Base-by-base conservation (phyloP, 2,329 filamentous ascomycete genomes). In the Cadophora gregata region DNA sequence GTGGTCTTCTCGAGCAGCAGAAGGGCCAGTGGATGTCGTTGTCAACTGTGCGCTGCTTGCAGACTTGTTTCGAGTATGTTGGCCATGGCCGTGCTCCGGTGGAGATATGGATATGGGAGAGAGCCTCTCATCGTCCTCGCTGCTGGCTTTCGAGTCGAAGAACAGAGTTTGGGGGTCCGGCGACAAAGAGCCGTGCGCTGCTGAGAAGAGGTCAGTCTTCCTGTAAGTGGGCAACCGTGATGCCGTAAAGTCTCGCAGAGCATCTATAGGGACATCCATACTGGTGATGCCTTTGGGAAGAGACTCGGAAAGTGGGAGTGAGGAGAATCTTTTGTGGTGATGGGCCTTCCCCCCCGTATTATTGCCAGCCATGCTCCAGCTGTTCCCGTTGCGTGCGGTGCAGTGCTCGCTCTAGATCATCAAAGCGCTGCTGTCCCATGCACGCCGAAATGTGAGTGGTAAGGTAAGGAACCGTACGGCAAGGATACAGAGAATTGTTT, bases 341-440 rank as follows among this genome's bases (percentile, higher is more conserved):
- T 56, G 53, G 53, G 53, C 53, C 29, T 56, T 24, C 29, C 29
- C 31, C 53, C 29, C 36, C 31, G 24, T 59, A 42, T 45, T 29
- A 59, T 59, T 59, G 56, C 56, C 56, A 59, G 56, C 56, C 56
- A 59, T 59, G 33, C 31, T 27, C 31, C 36, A 24, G 55, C 12
- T 29, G 10, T 53, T 27, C 36, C 55, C 53, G 53, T 56, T 36
- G 53, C 31, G 29, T 36, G 53, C 51, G 29, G 14, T 56, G 19
- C 53, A 24, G 38, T 42, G 38, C 14, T 47, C 42, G 42, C 42
- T 36, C 29, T 24, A 33, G 53, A 36, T 36, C n/a, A 56, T 56
- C 53, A 33, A 36, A 56, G 53, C 53, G 53, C 29, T 21, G 53
- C 53, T n/a, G 16, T 56, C 53, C 53, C 53, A 56, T 56, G 53